phyloP scores from a whole-genome alignment of 2,329 filamentous ascomycete species.

The Alternaria longipes region DNA sequence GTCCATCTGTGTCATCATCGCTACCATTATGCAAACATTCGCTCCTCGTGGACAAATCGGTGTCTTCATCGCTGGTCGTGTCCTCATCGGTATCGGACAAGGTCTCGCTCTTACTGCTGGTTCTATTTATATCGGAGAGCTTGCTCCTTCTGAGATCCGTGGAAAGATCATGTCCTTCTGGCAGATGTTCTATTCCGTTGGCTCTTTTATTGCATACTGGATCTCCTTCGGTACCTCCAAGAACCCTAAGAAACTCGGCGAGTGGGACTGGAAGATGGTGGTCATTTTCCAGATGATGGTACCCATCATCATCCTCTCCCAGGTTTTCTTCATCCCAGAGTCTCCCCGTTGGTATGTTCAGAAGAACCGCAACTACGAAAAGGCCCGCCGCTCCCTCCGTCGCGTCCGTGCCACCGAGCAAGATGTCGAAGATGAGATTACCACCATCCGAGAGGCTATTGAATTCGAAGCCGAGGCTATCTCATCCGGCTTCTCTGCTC shows the following conservation, averaged over 20 bases:
- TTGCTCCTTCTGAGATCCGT: conserved; percentile 70
- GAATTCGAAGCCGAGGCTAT: conserved; percentile 77
- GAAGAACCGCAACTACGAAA: conserved; percentile 66
- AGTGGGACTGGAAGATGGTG: conserved; percentile 79
- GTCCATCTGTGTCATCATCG: conserved; percentile 70
- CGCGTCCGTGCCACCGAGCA: conserved; percentile 70
- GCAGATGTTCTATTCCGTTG: conserved; percentile 73
- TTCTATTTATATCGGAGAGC: conserved; percentile 75
- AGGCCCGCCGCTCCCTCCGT: conserved; percentile 66
- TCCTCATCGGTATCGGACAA: conserved; percentile 74
- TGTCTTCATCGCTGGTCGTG: conserved; percentile 73
- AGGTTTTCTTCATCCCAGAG: conserved; percentile 71
- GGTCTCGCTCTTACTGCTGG: conserved; percentile 73
- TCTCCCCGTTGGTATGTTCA: conserved; percentile 75
- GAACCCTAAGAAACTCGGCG: conserved; percentile 64
- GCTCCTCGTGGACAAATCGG: conserved; percentile 66
- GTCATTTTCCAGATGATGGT: conserved; percentile 78
- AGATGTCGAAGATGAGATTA: conserved; percentile 72
- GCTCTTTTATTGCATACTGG: conserved; percentile 70
- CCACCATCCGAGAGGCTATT: conserved; percentile 72
- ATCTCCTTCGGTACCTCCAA: conserved; percentile 71
- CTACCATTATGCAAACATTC: conserved; percentile 75
- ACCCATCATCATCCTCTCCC: conserved; percentile 67
- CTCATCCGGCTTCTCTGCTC: conserved; percentile 68
- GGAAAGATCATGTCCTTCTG: conserved; percentile 75